Evolutionary conservation across 805 yeast species (phyloP).

Genomic region (Tetrapisispora taiwanensis): DNA sequence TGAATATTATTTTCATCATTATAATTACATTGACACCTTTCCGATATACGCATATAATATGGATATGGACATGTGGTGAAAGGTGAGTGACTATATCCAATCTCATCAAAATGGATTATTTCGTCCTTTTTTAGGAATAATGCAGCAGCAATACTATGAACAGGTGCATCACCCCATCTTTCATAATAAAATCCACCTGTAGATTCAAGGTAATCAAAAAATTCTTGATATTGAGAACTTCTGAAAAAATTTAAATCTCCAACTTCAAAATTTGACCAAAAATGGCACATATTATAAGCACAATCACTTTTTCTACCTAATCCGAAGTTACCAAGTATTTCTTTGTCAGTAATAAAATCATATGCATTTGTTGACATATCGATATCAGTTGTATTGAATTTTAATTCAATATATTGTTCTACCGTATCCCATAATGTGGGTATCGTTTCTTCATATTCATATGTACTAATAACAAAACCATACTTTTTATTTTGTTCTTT

Average conservation of each 20-base stretch:
- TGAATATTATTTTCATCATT: constrained; percentile 35
- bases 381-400: constrained; percentile 40
- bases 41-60: constrained; percentile 37
- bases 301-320: constrained; percentile 38
- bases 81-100: constrained; percentile 73
- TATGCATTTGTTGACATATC: constrained; percentile 25
- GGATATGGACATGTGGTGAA: constrained; percentile 56
- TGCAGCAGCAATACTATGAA: constrained; percentile 64
- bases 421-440: constrained; percentile 73
- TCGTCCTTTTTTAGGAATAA: constrained; percentile 48
- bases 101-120: constrained; percentile 69
- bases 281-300: constrained; percentile 70
- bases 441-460: constrained; percentile 78
- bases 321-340: constrained; percentile 33
- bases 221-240: constrained; percentile 49
- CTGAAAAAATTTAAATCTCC: constrained; percentile 64
- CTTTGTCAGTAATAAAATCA: constrained; percentile 41
- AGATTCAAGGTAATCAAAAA: constrained; percentile 52
- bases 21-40: constrained; percentile 55
- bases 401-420: constrained; percentile 41
- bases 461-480: constrained; percentile 76
- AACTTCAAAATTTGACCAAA: constrained; percentile 82
- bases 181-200: constrained; percentile 77
- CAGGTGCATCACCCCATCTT: constrained; percentile 95
- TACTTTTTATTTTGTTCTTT: constrained; percentile 67